Conservation (phyloP, 2,329 filamentous ascomycete species). For the Beauveria brongniartii region DNA sequence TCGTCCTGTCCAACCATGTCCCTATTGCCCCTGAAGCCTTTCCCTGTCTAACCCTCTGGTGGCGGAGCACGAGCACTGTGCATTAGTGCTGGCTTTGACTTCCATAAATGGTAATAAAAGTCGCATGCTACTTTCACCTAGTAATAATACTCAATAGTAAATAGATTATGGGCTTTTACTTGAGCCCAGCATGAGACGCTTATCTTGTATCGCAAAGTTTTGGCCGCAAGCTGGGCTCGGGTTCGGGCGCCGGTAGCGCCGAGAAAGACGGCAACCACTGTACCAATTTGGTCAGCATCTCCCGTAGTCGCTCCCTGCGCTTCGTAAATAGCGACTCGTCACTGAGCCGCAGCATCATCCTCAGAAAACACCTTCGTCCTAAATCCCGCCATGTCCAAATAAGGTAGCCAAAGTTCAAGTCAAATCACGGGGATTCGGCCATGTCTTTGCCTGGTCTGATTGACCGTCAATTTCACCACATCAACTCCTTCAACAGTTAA, state of each 20-base stretch:
- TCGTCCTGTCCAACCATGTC: background rate
- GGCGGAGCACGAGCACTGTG: background rate
- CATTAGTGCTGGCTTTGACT: background rate
- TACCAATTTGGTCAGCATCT: too few species aligned
- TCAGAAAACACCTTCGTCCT: background rate
- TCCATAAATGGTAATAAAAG: conserved; percentile 1
- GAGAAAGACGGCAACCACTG: too few species aligned
- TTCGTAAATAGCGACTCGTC: background rate
- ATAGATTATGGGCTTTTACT: too few species aligned
- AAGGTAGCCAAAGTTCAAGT: conserved; percentile 48
- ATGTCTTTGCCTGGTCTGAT: conserved; percentile 68
- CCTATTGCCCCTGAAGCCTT: background rate
- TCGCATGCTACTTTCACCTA: background rate
- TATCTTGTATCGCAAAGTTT: too few species aligned
- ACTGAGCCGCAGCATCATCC: background rate
- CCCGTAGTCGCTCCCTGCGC: background rate
- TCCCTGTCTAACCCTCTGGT: background rate
- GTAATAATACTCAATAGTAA: too few species aligned
- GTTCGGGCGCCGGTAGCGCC: too few species aligned
- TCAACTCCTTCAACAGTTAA: background rate
- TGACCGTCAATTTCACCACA: conserved; percentile 45
- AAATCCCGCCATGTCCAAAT: conserved; percentile 17
- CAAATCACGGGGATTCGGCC: conserved; percentile 58
- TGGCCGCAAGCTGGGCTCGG: too few species aligned
- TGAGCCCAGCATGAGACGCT: too few species aligned